Evolutionary conservation across 2,329 filamentous ascomycete genomes (phyloP).

Genomic region (Sporothrix sp.): DNA sequence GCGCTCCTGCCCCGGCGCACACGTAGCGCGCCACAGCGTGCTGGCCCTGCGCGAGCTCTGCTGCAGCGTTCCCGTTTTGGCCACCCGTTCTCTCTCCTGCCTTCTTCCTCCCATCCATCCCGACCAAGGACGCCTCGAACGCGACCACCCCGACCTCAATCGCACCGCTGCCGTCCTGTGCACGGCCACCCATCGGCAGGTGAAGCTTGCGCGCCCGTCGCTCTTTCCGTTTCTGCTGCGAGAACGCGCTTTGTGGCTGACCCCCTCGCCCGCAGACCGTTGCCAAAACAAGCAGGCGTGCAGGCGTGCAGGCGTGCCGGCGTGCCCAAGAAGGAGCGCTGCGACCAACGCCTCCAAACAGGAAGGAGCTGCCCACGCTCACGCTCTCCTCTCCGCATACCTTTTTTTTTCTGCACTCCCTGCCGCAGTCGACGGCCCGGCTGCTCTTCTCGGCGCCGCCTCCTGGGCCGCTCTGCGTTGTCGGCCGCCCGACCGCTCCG

Average conservation of each 20-base stretch:
- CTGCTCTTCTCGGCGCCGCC: too few species aligned
- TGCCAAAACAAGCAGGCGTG: constrained; percentile 1
- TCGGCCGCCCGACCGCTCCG: too few species aligned
- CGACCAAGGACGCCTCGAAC: neutral
- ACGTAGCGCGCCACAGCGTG: neutral
- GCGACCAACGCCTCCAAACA: constrained; percentile 1
- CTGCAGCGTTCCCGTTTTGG: neutral
- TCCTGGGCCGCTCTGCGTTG: too few species aligned
- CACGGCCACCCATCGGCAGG: neutral
- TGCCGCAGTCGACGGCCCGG: too few species aligned
- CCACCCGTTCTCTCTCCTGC: neutral
- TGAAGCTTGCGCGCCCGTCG: neutral
- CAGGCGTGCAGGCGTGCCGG: too few species aligned
- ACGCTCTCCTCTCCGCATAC: too few species aligned
- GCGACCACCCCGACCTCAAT: constrained; percentile 6
- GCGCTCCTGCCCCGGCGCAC: neutral
- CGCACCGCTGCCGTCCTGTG: constrained; percentile 2
- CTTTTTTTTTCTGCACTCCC: neutral
- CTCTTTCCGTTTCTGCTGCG: neutral
- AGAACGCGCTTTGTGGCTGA: constrained; percentile 5
- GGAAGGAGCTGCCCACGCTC: constrained; percentile 1
- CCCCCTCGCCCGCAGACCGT: neutral
- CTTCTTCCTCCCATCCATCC: constrained; percentile 1
- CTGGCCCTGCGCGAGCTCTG: too few species aligned
- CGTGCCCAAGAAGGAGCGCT: neutral